Conservation (phyloP, 495 filamentous ascomycete genomes). For the Mycothermus thermophilus region DNA sequence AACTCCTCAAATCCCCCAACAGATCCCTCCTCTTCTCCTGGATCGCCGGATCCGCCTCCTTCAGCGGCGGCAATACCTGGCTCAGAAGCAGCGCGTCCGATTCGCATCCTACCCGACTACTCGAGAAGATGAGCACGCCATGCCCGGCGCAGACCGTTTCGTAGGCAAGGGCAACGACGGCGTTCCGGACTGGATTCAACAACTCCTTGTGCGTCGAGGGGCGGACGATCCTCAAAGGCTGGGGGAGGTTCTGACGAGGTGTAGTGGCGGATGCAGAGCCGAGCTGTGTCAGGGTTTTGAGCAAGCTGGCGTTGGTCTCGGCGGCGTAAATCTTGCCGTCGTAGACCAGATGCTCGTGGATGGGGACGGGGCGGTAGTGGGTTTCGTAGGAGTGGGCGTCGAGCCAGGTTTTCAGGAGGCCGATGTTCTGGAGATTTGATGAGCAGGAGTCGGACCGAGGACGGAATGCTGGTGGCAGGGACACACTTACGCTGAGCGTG, state of each 20-base stretch:
- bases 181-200: constrained; percentile 48
- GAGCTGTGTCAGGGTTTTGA: constrained; percentile 46
- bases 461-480: background rate
- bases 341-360: constrained; percentile 65
- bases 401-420: constrained; percentile 57
- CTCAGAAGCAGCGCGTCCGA: constrained; percentile 49
- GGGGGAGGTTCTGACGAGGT: constrained; percentile 22
- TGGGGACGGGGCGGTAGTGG: constrained; percentile 57
- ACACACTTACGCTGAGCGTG: constrained; percentile 47
- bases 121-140: constrained; percentile 65
- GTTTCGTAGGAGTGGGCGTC: constrained; percentile 59
- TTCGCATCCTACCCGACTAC: constrained; percentile 52
- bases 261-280: constrained; percentile 21
- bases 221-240: constrained; percentile 32
- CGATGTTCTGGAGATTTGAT: constrained; percentile 43
- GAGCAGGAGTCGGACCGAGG: background rate
- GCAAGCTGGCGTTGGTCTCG: constrained; percentile 45
- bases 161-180: constrained; percentile 53
- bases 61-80: constrained; percentile 40
- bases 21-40: constrained; percentile 50
- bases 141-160: constrained; percentile 54
- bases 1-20: constrained; percentile 52
- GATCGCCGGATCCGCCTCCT: constrained; percentile 31
- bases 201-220: constrained; percentile 47
- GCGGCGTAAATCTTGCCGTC: constrained; percentile 57